A percentile compares a stretch with the other conserved stretches of the same genome.
Evolutionary conservation across 352 stramenopile species (phyloP).

Genomic region (Halophytophthora batemanensis): DNA sequence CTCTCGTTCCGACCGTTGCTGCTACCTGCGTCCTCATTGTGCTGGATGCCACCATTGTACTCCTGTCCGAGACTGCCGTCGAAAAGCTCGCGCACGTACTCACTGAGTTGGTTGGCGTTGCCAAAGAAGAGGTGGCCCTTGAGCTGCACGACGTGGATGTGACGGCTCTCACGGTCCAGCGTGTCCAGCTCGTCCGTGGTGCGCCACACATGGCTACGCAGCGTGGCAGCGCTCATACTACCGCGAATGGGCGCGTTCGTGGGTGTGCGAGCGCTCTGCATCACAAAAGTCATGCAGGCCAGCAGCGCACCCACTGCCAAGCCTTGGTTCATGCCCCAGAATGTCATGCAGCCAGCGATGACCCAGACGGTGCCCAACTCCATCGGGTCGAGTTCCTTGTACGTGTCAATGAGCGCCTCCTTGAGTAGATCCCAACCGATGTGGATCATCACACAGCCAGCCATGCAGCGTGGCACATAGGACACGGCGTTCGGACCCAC

Average conservation of each 20-base stretch:
- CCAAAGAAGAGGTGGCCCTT: conserved; percentile 88
- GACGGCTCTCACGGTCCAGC: conserved; percentile 62
- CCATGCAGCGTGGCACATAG: conserved; percentile 91
- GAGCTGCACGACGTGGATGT: conserved; percentile 81
- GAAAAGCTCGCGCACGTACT: conserved; percentile 83
- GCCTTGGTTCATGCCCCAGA: conserved; percentile 90
- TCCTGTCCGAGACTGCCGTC: conserved; percentile 14
- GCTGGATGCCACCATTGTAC: conserved; percentile 3
- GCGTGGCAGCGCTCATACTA: conserved; percentile 90
- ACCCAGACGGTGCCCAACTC: conserved; percentile 91
- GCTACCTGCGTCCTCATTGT: background rate
- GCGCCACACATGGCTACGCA: conserved; percentile 73
- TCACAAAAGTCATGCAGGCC: conserved; percentile 88
- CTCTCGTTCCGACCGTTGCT: background rate
- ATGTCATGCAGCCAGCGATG: conserved; percentile 90
- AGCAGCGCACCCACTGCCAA: conserved; percentile 86
- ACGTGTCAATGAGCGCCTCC: conserved; percentile 88
- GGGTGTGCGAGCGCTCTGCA: conserved; percentile 79
- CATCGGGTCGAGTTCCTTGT: conserved; percentile 83
- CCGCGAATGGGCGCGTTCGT: conserved; percentile 88
- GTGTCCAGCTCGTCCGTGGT: conserved; percentile 82
- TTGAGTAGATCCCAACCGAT: conserved; percentile 88
- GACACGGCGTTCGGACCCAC: conserved; percentile 79
- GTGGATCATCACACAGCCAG: conserved; percentile 90
- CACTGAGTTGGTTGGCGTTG: conserved; percentile 88